phyloP scores from a whole-genome alignment of 2,329 filamentous ascomycete genomes.

The Berkeleyomyces basicola region DNA sequence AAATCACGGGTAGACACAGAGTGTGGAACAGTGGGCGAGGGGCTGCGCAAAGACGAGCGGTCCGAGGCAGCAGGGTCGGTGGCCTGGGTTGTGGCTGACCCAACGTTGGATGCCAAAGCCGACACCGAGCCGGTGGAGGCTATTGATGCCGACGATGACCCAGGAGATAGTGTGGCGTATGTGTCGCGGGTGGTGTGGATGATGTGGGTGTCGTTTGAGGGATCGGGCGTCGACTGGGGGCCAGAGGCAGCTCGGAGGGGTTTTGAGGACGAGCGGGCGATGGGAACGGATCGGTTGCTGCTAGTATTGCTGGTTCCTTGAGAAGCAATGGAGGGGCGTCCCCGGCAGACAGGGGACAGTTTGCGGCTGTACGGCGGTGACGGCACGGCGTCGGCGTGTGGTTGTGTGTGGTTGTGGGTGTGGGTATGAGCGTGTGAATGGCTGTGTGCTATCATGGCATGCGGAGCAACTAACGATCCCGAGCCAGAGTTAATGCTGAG shows the following conservation, averaged over 20 bases:
- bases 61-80: conserved; percentile 3
- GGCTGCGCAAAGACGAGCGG: neutral
- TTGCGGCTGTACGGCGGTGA: neutral
- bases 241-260: neutral
- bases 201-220: neutral
- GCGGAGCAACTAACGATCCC: neutral
- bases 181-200: neutral
- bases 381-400: neutral
- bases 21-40: neutral
- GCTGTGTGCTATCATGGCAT: conserved; percentile 9
- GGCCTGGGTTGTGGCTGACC: conserved; percentile 6
- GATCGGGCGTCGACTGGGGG: neutral
- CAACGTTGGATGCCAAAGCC: neutral
- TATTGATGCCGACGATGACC: neutral
- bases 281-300: neutral
- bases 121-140: neutral
- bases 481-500: neutral
- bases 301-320: neutral
- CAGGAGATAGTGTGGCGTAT: neutral
- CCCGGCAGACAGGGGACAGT: neutral
- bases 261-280: neutral
- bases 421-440: neutral
- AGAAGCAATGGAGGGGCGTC: neutral
- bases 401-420: neutral
- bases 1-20: neutral